These are phyloP conservation scores for Malbranchea zuffiana DNA, from an alignment of 2,329 filamentous ascomycete genomes.

Conservation along the genomic window DNA sequence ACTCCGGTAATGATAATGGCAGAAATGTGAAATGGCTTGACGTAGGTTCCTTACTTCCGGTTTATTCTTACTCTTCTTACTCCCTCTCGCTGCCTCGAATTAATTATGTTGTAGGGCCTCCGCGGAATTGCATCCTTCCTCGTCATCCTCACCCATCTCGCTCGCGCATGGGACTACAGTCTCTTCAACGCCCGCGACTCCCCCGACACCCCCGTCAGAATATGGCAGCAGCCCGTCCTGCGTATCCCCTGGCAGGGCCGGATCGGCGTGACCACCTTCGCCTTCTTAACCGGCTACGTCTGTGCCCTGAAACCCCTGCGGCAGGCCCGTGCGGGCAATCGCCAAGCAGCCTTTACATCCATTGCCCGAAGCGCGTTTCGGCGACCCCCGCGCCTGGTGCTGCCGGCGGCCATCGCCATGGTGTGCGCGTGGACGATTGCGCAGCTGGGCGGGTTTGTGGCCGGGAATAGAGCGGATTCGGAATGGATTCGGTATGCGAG, in stretches of 20 bases:
- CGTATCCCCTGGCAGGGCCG: constrained; percentile 47
- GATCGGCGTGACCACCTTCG: constrained; percentile 46
- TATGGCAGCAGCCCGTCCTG: constrained; percentile 43
- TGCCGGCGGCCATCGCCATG: constrained; percentile 43
- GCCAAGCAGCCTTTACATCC: constrained; percentile 35
- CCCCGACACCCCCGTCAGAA: constrained; percentile 32
- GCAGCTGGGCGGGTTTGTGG: constrained; percentile 39
- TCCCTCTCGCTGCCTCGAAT: neutral
- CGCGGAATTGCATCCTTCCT: constrained; percentile 44
- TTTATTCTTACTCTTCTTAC: constrained; percentile 4
- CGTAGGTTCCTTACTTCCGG: constrained; percentile 19
- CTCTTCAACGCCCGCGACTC: constrained; percentile 41
- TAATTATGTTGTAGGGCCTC: constrained; percentile 32
- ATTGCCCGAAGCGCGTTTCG: constrained; percentile 46
- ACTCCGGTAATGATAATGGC: constrained; percentile 7
- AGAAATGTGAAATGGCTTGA: constrained; percentile 33
- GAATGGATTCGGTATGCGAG: constrained; percentile 44
- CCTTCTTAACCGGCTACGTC: constrained; percentile 47
- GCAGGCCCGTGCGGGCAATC: constrained; percentile 39
- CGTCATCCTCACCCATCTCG: constrained; percentile 44
- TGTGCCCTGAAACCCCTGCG: constrained; percentile 46
- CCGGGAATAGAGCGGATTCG: constrained; percentile 39
- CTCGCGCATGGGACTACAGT: constrained; percentile 43
- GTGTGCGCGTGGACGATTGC: constrained; percentile 42
- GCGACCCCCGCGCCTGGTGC: constrained; percentile 41